A percentile compares a stretch with the other conserved stretches of the same genome.
Conservation (phyloP, 306 rosid species). For the Prunus campanulata region DNA sequence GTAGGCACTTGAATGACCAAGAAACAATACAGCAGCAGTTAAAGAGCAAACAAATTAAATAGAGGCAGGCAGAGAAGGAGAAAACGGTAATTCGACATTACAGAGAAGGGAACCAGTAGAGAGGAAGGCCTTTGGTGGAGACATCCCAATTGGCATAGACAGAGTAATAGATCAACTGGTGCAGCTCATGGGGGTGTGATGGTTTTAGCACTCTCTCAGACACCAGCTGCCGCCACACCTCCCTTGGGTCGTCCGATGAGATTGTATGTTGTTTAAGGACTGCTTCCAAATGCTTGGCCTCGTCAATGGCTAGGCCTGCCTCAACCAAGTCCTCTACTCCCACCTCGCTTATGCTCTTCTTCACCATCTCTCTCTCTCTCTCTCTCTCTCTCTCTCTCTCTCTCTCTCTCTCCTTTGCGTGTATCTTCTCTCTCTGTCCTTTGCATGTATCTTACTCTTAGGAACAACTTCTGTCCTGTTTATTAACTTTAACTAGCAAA, state of each 20-base stretch:
- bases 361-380: constrained; percentile 27
- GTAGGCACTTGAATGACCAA: not conserved
- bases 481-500: too few species aligned
- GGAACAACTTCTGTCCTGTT: too few species aligned
- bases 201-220: constrained; percentile 58
- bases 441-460: too few species aligned
- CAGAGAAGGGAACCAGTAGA: constrained; percentile 79
- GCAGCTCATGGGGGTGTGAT: constrained; percentile 51
- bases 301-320: constrained; percentile 21
- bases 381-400: not conserved
- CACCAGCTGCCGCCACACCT: constrained; percentile 56
- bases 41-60: not conserved
- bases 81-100: constrained; percentile 18
- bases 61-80: not conserved
- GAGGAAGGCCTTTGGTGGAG: constrained; percentile 49
- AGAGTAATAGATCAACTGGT: constrained; percentile 60
- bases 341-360: constrained; percentile 32
- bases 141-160: constrained; percentile 42
- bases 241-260: constrained; percentile 27
- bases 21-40: not conserved
- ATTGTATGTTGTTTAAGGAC: constrained; percentile 25
- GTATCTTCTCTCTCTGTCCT: too few species aligned
- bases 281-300: constrained; percentile 39
- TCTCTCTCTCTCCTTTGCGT: too few species aligned
- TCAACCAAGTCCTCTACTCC: too few species aligned